Evolutionary conservation across 164 flowering plant species (phyloP).

Genomic region (Vitis riparia): DNA sequence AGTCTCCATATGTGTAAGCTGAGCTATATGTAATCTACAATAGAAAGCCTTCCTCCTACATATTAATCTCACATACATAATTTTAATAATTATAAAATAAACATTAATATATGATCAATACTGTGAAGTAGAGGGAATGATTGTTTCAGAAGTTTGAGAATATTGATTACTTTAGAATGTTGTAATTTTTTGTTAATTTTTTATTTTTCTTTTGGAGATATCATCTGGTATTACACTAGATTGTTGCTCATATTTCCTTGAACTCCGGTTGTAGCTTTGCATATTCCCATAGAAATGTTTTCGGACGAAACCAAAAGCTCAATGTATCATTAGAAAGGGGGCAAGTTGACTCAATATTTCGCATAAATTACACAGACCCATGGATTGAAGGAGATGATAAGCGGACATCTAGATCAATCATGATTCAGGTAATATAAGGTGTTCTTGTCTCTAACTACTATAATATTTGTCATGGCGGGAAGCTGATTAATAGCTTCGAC

Average conservation of each 20-base stretch:
- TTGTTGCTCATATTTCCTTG: slow-evolving; percentile 8
- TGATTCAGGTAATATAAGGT: slow-evolving; percentile 67
- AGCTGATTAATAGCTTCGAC: neutral
- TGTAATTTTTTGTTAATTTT: too few relatives aligned
- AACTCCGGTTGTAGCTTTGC: slow-evolving; percentile 75
- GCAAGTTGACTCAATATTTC: slow-evolving; percentile 88
- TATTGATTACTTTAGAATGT: too few relatives aligned
- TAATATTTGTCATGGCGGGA: neutral
- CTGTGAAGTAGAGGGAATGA: too few relatives aligned
- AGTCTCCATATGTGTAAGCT: too few relatives aligned
- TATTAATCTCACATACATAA: too few relatives aligned
- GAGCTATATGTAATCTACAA: too few relatives aligned
- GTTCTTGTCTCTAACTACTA: neutral
- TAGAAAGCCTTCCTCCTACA: too few relatives aligned
- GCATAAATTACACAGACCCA: slow-evolving; percentile 90
- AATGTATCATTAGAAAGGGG: slow-evolving; percentile 95
- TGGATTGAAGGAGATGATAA: slow-evolving; percentile 99
- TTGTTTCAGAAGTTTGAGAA: too few relatives aligned
- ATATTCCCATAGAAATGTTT: slow-evolving; percentile 89
- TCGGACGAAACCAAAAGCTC: slow-evolving; percentile 92
- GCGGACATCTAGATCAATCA: slow-evolving; percentile 85
- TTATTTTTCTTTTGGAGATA: neutral
- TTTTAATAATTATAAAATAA: too few relatives aligned
- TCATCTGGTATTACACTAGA: neutral
- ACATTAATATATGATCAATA: too few relatives aligned